Evolutionary conservation across 1,139 yeast species (phyloP).

Genomic region (Taphrina flavorubra): DNA sequence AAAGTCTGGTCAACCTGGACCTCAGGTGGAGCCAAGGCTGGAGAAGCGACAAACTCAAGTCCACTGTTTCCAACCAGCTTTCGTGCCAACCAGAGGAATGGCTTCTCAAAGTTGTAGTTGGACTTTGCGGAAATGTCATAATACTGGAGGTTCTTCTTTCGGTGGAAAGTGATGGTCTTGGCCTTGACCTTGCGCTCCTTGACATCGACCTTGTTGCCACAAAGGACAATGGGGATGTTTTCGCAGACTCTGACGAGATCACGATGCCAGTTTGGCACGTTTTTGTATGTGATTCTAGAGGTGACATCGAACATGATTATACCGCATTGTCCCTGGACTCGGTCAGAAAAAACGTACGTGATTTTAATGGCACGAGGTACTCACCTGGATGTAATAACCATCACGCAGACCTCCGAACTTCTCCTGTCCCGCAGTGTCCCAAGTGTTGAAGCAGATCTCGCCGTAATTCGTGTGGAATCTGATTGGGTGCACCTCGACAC

Average conservation of each 20-base stretch:
- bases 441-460: conserved; percentile 94
- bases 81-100: conserved; percentile 99
- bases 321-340: conserved; percentile 88
- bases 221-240: conserved; percentile 97
- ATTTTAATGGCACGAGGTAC: not conserved
- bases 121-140: conserved; percentile 99
- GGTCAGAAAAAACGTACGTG: not conserved
- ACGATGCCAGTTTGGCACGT: conserved; percentile 97
- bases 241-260: conserved; percentile 99
- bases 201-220: conserved; percentile 99
- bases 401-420: conserved; percentile 99
- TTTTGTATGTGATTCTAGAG: conserved; percentile 98
- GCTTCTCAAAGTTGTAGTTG: conserved; percentile 99
- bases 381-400: conserved; percentile 87
- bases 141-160: conserved; percentile 97
- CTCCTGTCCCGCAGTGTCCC: conserved; percentile 99
- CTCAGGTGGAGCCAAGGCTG: conserved; percentile 99
- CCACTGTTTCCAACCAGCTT: conserved; percentile 98
- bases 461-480: conserved; percentile 98
- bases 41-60: conserved; percentile 98
- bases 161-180: conserved; percentile 98
- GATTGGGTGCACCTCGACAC: conserved; percentile 99
- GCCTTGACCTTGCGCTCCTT: conserved; percentile 99
- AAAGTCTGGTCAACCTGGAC: conserved; percentile 94
- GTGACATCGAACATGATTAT: conserved; percentile 99